Base-by-base conservation (phyloP, 495 filamentous ascomycete species). In the Entonaema liquescens region DNA sequence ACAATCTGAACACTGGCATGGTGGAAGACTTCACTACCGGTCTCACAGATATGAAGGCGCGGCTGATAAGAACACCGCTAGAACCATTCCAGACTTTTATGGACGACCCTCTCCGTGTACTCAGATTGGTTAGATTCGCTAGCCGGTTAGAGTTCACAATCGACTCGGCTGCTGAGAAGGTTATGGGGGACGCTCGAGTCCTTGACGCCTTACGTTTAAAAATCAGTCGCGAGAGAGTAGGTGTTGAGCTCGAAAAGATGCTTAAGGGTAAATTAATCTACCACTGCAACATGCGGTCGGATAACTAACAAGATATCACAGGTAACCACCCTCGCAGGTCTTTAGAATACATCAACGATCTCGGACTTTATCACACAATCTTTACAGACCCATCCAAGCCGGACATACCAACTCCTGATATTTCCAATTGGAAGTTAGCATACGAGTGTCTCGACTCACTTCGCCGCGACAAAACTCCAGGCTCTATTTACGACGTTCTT, bases 11-110 rank as follows among this genome's bases (percentile, higher is more conserved):
- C 58, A 89, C 86, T 0, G 82, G 88, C 19, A 70, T 83, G 58
- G 86, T 98, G 11, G 95, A 99, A 77, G 95, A 99, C 77, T 91
- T 95, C 59, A 95, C 92, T 0, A 86, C 86, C 13, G 95, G 95
- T 0, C 77, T 97, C 17, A 73, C 85, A 0, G 95, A 98, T 75
- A 88, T 99, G 86, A 70, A 83, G 47, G 81, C 82, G 5, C 85
- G 86, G 62, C 76, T 94, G 35, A 91, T 99, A 68, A 88, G 91
- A 65, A 98, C 96, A 9, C 95, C 95, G 15, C 73, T 98, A 44
- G 90, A 95, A 54, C 95, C 95, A 28, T 88, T 91, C 59, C 91
- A 96, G 74, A 99, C 95, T 0, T 99, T 99, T 81, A 90, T 88
- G 77, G 95, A 99, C 74, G 95, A 99, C 74, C 95, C 95, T 9